Evolutionary conservation across 2,329 filamentous ascomycete genomes (phyloP).

Genomic region (Aspergillus quadrilineatus): DNA sequence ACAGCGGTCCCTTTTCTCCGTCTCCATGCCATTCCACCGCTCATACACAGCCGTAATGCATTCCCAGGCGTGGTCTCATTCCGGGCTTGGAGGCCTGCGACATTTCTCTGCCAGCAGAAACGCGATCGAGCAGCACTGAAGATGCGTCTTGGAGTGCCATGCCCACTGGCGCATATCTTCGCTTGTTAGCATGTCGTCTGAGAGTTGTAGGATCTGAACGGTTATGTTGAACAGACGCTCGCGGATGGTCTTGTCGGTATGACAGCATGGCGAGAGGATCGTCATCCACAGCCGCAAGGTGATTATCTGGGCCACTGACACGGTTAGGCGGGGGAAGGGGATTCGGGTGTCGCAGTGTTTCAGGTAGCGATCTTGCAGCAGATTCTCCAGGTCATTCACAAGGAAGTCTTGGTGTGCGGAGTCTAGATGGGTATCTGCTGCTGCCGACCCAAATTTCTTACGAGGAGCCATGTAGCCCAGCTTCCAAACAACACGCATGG

Average conservation of each 20-base stretch:
- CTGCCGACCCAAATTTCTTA: background rate
- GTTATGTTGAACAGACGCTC: constrained; percentile 62
- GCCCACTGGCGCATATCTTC: constrained; percentile 57
- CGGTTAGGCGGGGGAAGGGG: constrained; percentile 14
- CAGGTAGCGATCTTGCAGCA: constrained; percentile 18
- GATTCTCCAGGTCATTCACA: constrained; percentile 14
- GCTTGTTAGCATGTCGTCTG: constrained; percentile 62
- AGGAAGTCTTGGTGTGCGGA: constrained; percentile 5
- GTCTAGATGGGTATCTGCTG: background rate
- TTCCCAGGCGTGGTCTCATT: constrained; percentile 58
- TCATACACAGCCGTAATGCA: constrained; percentile 48
- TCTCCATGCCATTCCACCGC: constrained; percentile 14
- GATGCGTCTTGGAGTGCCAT: constrained; percentile 62
- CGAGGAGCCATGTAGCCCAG: constrained; percentile 30
- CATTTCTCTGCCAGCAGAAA: constrained; percentile 62
- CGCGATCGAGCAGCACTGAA: constrained; percentile 63
- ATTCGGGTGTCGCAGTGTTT: constrained; percentile 16
- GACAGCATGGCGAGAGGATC: constrained; percentile 12
- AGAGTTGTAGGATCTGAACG: constrained; percentile 69
- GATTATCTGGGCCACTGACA: constrained; percentile 17
- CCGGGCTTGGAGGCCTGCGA: constrained; percentile 53
- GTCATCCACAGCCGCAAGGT: constrained; percentile 22
- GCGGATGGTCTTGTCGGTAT: constrained; percentile 3
- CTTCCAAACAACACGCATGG: constrained; percentile 40
- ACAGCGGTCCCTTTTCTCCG: constrained; percentile 7